These are phyloP conservation scores for Penicillium flavigenum DNA, from an alignment of 495 filamentous ascomycete genomes.

Conservation along the genomic window DNA sequence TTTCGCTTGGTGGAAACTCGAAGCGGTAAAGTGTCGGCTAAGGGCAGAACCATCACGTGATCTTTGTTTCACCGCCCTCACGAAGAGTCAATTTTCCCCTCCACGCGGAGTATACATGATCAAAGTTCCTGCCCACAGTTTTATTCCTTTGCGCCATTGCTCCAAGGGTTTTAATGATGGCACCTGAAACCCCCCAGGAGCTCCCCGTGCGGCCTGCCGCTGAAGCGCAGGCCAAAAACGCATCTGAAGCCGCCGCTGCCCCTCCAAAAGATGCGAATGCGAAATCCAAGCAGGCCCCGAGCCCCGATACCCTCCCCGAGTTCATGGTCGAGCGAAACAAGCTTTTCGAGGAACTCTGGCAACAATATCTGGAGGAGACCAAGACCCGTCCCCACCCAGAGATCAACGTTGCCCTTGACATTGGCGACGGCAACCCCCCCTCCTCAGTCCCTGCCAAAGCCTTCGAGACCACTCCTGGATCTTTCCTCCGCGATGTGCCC, in stretches of 20 bases:
- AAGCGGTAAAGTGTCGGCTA: slow-evolving; percentile 52
- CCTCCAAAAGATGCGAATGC: slow-evolving; percentile 31
- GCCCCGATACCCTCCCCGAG: slow-evolving; percentile 59
- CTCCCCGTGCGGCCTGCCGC: slow-evolving; percentile 41
- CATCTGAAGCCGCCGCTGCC: slow-evolving; percentile 30
- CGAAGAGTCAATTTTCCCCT: slow-evolving; percentile 27
- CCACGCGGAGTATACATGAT: slow-evolving; percentile 5
- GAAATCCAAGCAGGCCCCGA: slow-evolving; percentile 25
- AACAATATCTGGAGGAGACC: slow-evolving; percentile 71
- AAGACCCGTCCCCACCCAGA: slow-evolving; percentile 46
- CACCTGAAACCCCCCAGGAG: slow-evolving; percentile 42
- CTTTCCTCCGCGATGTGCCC: slow-evolving; percentile 52
- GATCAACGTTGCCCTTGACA: slow-evolving; percentile 51
- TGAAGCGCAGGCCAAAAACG: slow-evolving; percentile 27
- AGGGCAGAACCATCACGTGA: slow-evolving; percentile 39
- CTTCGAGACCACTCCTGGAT: slow-evolving; percentile 54
- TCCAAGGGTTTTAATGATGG: slow-evolving; percentile 32
- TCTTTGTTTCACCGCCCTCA: slow-evolving; percentile 47
- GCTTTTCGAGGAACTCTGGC: slow-evolving; percentile 85
- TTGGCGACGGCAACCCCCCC: slow-evolving; percentile 46
- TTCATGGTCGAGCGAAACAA: slow-evolving; percentile 80
- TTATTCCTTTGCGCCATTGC: slow-evolving; percentile 19
- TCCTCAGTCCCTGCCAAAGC: slow-evolving; percentile 48
- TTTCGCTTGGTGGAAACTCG: slow-evolving; percentile 52
- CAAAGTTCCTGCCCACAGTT: slow-evolving; percentile 14